Conservation (phyloP, 2,329 filamentous ascomycete species). For the Colletotrichum sp. region DNA sequence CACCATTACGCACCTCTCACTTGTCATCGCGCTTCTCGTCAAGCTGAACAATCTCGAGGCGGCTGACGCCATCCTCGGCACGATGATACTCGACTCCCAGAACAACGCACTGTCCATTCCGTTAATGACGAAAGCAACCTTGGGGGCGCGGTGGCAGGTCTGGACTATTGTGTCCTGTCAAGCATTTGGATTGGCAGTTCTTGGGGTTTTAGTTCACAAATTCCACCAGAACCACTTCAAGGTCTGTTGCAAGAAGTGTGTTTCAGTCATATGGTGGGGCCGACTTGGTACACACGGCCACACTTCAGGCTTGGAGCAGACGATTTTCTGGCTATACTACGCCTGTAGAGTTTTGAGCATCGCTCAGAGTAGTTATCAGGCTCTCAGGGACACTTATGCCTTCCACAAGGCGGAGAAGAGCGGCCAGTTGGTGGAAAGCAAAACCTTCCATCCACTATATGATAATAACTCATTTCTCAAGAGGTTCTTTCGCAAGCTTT, state of each 20-base stretch:
- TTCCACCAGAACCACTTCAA: background rate
- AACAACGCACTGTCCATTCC: background rate
- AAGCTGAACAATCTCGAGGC: background rate
- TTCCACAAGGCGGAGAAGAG: background rate
- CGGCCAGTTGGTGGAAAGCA: fast-evolving
- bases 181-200: background rate
- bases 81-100: slow-evolving; percentile 4
- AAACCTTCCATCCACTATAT: fast-evolving
- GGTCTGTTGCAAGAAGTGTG: too few species aligned
- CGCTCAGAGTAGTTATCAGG: background rate
- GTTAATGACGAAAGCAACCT: background rate
- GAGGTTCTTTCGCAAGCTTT: fast-evolving
- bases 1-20: background rate
- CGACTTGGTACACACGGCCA: background rate
- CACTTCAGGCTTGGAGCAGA: background rate
- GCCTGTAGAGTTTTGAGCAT: background rate
- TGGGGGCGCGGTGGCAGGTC: background rate
- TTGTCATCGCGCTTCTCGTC: background rate
- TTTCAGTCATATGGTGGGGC: too few species aligned
- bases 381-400: background rate
- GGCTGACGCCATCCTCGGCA: background rate
- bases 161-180: background rate
- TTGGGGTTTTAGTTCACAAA: background rate
- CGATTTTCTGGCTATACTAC: background rate
- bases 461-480: fast-evolving